Conservation (phyloP, 768 basidiomycete genomes). For the Phaffia tasmanica region DNA sequence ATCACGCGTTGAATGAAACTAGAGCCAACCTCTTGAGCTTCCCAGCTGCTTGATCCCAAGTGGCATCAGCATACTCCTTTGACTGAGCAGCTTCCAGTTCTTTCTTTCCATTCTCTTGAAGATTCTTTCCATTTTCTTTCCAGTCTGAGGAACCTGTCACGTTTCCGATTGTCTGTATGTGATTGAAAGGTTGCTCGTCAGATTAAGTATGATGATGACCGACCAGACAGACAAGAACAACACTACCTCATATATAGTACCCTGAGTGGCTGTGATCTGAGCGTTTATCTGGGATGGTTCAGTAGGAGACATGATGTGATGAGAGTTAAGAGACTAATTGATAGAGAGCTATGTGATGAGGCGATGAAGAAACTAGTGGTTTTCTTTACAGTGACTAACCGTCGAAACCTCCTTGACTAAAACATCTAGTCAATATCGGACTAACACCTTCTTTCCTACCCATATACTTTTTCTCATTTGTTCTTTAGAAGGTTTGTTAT, state of each 20-base stretch:
- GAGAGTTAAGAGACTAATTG: too few relatives aligned
- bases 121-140: not conserved
- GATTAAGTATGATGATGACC: not conserved
- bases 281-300: constrained; percentile 8
- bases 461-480: too few relatives aligned
- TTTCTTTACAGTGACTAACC: too few relatives aligned
- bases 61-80: not conserved
- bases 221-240: not conserved
- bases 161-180: not conserved
- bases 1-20: too few relatives aligned
- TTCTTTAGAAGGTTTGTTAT: too few relatives aligned
- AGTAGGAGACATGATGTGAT: too few relatives aligned
- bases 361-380: too few relatives aligned
- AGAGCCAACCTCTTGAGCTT: not conserved
- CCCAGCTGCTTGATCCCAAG: not conserved
- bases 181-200: not conserved
- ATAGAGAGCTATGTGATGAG: too few relatives aligned
- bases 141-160: constrained; percentile 1
- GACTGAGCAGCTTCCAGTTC: not conserved
- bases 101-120: not conserved
- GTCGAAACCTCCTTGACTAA: too few relatives aligned
- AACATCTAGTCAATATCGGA: too few relatives aligned
- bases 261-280: not conserved
- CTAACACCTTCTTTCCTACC: too few relatives aligned
- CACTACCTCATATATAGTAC: not conserved